Evolutionary conservation across 768 basidiomycete species (phyloP), one percentile per base, ranked within the genome.

Genomic region (Sporobolomyces phaffii): DNA sequence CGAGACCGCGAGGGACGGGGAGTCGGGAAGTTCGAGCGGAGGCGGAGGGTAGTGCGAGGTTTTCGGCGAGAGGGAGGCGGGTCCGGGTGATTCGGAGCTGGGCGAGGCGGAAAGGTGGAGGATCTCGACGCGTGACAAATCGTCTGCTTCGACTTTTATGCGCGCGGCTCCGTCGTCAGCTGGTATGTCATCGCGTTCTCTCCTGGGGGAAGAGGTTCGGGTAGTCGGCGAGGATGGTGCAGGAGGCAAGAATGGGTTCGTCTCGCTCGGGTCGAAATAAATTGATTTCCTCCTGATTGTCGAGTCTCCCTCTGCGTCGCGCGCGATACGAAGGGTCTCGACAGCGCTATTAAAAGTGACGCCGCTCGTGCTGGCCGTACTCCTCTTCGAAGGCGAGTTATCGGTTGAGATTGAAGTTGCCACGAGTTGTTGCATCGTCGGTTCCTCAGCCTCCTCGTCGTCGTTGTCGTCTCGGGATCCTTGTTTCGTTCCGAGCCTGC

Each of bases 211-310:
- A 20, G 31, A 22, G 22, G 45, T 47, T 34, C 33, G 15, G 29
- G 31, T 52, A 18, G 34, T 33, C 15, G 51, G 4, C 33, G 34
- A 36, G 14, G n/a, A 22, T 24, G 6, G 56, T n/a, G 24, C 20
- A 26, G 59, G 38, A 29, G 38, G 28, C n/a, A 43, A 24, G 66
- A 68, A 52, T 9, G 66, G 66, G 49, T 68, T 68, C 43, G 45
- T 34, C 15, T 14, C 13, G 28, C 9, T 29, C 28, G 66, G 33
- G 33, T 68, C 56, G 31, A 68, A 68, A 44, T 47, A 68, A 36
- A 68, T 63, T 40, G 48, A 45, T n/a, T 20, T 6, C 17, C 62
- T 6, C 34, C 45, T 51, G 56, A 62, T 47, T 43, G 66, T 68
- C 34, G 65, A 67, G 1, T 29, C 40, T 1, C 56, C 56, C 26